These are phyloP conservation scores for Geotrichum reessii DNA, from an alignment of 1,139 yeast genomes.

Conservation along the genomic window DNA sequence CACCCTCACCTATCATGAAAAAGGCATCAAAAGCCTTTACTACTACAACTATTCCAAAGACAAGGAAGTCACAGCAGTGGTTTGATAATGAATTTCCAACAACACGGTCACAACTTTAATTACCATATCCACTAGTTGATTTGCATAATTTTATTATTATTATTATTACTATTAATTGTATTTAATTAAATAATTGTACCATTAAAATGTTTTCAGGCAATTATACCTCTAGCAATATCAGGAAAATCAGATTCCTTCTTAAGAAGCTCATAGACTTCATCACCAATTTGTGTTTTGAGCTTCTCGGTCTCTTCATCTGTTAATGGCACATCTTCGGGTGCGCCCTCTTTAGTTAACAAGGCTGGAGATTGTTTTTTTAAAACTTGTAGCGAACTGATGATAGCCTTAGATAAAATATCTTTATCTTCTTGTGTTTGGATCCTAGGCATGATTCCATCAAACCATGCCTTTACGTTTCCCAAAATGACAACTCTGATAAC, in stretches of 20 bases:
- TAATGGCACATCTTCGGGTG: conserved; percentile 19
- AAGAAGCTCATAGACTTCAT: conserved; percentile 48
- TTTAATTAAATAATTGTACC: not conserved
- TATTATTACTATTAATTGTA: not conserved
- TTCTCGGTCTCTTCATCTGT: conserved; percentile 34
- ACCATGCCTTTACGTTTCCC: conserved; percentile 82
- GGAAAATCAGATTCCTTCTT: conserved; percentile 50
- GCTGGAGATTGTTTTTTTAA: conserved; percentile 28
- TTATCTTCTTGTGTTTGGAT: conserved; percentile 29
- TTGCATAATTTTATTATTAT: not conserved
- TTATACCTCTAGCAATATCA: conserved; percentile 60
- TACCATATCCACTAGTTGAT: not conserved
- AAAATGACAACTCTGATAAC: conserved; percentile 77
- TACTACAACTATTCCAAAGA: not conserved
- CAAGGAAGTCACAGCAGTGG: conserved; percentile 15
- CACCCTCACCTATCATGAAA: not conserved
- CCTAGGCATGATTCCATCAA: conserved; percentile 32
- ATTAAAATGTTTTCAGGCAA: conserved; percentile 43
- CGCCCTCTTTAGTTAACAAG: conserved; percentile 19
- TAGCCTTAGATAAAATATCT: conserved; percentile 27
- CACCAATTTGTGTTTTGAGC: conserved; percentile 57
- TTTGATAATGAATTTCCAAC: conserved; percentile 15
- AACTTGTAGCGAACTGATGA: conserved; percentile 32
- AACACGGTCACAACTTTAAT: conserved; percentile 7
- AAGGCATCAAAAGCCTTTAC: not conserved